These are phyloP conservation scores for Hyphopichia pseudoburtonii DNA, from an alignment of 1,139 yeast species.

Conservation along the genomic window DNA sequence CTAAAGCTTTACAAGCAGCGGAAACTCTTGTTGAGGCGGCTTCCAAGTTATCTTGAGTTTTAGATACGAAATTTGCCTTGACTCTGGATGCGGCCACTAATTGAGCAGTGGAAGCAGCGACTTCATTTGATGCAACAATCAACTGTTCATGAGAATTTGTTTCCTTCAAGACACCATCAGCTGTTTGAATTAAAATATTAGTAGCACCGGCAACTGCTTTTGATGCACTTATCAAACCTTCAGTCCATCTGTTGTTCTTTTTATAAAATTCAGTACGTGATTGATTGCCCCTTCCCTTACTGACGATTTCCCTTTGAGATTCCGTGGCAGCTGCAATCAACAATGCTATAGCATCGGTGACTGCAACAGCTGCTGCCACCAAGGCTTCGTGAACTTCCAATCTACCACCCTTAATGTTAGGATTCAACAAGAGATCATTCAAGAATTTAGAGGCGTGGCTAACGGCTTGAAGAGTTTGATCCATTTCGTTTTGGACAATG, in stretches of 20 bases:
- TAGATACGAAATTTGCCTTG: constrained; percentile 74
- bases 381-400: constrained; percentile 77
- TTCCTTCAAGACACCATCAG: constrained; percentile 76
- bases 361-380: constrained; percentile 75
- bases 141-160: constrained; percentile 75
- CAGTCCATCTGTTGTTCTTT: constrained; percentile 91
- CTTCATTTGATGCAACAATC: constrained; percentile 89
- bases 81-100: constrained; percentile 91
- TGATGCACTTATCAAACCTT: constrained; percentile 89
- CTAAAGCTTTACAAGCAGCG: constrained; percentile 71
- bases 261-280: constrained; percentile 78
- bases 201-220: constrained; percentile 87
- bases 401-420: constrained; percentile 58
- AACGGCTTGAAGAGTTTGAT: constrained; percentile 69
- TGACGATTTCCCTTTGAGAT: constrained; percentile 81
- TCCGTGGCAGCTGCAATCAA: constrained; percentile 77
- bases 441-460: constrained; percentile 65
- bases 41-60: constrained; percentile 76
- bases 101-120: constrained; percentile 91
- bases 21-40: constrained; percentile 68
- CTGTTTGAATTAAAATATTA: constrained; percentile 73
- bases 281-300: constrained; percentile 65
- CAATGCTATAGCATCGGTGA: constrained; percentile 74
- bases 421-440: constrained; percentile 52
- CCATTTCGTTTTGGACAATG: constrained; percentile 71